A percentile compares a stretch with the other conserved stretches of the same genome.
phyloP scores from a whole-genome alignment of 2,329 filamentous ascomycete genomes.

The Neofusicoccum sp. region DNA sequence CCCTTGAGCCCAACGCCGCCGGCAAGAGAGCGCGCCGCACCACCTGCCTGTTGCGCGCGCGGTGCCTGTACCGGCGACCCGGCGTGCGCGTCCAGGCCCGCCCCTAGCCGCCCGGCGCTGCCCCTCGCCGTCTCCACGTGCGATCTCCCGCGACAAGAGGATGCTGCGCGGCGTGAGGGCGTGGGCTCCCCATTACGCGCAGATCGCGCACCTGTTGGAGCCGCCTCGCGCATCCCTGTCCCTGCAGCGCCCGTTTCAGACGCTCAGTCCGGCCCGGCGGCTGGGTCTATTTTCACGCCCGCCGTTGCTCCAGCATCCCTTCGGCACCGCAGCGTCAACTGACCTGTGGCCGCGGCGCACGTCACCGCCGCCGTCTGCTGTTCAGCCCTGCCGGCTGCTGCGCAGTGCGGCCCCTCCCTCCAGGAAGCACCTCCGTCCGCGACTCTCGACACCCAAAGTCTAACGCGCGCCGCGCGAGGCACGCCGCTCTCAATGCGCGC shows the following conservation, averaged over 20 bases:
- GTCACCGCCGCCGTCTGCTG: neutral
- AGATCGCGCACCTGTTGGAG: slow-evolving; percentile 16
- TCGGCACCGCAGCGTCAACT: slow-evolving; percentile 3
- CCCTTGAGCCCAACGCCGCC: neutral
- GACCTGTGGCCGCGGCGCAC: slow-evolving; percentile 3
- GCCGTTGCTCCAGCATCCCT: slow-evolving; percentile 5
- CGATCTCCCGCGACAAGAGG: slow-evolving; percentile 14
- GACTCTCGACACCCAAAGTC: neutral
- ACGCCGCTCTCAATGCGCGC: slow-evolving; percentile 12
- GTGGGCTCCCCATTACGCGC: slow-evolving; percentile 4
- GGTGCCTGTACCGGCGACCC: neutral
- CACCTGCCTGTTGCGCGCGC: neutral
- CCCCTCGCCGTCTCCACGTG: slow-evolving; percentile 5
- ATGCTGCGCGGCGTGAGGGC: neutral
- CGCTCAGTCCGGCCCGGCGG: slow-evolving; percentile 11
- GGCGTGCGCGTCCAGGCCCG: neutral
- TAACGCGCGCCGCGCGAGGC: slow-evolving; percentile 13
- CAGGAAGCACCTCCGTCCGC: slow-evolving; percentile 6
- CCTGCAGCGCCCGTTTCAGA: slow-evolving; percentile 17
- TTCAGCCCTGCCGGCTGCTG: neutral
- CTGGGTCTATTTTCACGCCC: neutral
- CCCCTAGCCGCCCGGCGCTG: neutral
- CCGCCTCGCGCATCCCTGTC: slow-evolving; percentile 14
- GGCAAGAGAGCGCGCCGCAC: neutral
- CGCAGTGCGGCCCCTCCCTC: neutral